phyloP scores from a whole-genome alignment of 345 rosid species.

The Populus simonii region DNA sequence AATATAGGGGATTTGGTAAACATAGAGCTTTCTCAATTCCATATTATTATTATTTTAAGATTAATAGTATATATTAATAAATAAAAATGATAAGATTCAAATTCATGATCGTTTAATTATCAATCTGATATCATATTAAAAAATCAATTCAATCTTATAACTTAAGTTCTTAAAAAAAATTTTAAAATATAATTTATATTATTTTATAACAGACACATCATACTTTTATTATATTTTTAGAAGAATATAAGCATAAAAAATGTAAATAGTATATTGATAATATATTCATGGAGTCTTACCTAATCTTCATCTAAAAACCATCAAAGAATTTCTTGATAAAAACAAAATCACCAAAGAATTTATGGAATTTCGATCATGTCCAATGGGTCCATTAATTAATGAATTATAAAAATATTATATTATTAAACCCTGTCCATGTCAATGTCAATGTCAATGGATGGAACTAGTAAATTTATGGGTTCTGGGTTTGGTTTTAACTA shows the following conservation, averaged over 20 bases:
- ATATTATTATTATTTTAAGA: neutral
- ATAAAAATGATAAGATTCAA: no score
- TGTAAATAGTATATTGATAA: neutral
- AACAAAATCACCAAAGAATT: neutral
- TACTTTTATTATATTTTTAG: no score
- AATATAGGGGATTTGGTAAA: neutral
- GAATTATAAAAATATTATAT: no score
- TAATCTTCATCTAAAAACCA: neutral
- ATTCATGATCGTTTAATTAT: rapidly evolving
- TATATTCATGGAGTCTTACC: neutral
- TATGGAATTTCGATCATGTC: neutral
- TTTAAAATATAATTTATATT: no score
- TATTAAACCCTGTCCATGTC: no score
- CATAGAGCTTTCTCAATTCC: neutral
- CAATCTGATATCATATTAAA: rapidly evolving
- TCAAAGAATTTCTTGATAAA: neutral
- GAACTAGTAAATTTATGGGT: no score
- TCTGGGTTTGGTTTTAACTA: no score
- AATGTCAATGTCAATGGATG: no score
- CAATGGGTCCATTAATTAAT: neutral
- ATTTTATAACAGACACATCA: no score
- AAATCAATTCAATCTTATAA: no score
- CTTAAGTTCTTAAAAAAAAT: rapidly evolving
- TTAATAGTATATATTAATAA: no score
- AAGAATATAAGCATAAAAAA: neutral